A percentile compares a stretch with the other conserved stretches of the same genome.
phyloP scores from a whole-genome alignment of 805 yeast species.

The Pichia gijzeniarum region DNA sequence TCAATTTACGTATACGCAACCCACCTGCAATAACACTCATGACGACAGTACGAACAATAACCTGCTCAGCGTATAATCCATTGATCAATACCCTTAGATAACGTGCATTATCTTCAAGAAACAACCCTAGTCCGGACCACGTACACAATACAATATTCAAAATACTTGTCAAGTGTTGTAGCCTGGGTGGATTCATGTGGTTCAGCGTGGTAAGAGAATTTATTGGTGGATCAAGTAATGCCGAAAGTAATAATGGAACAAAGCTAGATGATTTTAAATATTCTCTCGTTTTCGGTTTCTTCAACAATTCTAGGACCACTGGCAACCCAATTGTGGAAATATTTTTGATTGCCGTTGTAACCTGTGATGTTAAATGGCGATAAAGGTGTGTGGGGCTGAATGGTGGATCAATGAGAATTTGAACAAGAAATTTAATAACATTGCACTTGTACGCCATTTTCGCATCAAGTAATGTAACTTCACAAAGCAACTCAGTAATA shows the following conservation, averaged over 20 bases:
- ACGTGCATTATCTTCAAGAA: conserved; percentile 49
- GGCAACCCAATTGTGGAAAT: conserved; percentile 9
- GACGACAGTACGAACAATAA: conserved; percentile 8
- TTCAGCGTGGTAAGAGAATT: not conserved
- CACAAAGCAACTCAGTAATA: conserved; percentile 7
- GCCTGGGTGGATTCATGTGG: conserved; percentile 41
- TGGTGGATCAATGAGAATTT: conserved; percentile 14
- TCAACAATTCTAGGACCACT: conserved; percentile 45
- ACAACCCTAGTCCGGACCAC: conserved; percentile 70
- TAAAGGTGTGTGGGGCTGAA: not conserved
- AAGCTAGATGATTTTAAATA: conserved; percentile 56
- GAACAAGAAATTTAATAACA: conserved; percentile 6
- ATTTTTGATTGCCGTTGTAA: conserved; percentile 1
- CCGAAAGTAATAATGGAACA: conserved; percentile 53
- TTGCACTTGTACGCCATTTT: conserved; percentile 6
- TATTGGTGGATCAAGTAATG: conserved; percentile 50
- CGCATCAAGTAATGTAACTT: conserved; percentile 6
- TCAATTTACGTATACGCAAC: conserved; percentile 51
- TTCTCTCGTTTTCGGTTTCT: conserved; percentile 46
- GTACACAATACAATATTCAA: conserved; percentile 57
- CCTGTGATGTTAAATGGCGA: not conserved
- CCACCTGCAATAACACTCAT: conserved; percentile 13
- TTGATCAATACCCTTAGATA: conserved; percentile 52
- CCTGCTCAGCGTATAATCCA: conserved; percentile 37
- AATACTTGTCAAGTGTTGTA: conserved; percentile 55